A percentile compares a stretch with the other conserved stretches of the same genome.
These are phyloP conservation scores for Trichoderma breve DNA, from an alignment of 2,329 filamentous ascomycete genomes.

Conservation along the genomic window DNA sequence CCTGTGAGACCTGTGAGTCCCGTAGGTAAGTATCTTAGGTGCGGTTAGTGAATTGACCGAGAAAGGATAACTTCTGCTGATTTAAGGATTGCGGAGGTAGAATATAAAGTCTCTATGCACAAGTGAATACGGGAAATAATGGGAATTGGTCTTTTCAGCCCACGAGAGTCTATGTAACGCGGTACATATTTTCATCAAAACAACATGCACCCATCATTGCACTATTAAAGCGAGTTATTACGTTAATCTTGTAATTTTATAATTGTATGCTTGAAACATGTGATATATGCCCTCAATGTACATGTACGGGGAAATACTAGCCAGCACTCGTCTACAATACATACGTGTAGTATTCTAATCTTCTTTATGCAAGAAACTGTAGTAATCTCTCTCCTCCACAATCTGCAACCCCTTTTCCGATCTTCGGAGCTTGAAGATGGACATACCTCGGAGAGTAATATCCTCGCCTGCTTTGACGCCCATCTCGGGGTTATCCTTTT, in stretches of 20 bases:
- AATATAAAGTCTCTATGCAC: not conserved
- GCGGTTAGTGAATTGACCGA: not conserved
- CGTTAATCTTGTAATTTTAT: too few species aligned
- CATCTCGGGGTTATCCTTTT: constrained; percentile 3
- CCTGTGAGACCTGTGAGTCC: not conserved
- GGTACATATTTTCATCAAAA: not conserved
- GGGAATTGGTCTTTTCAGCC: not conserved
- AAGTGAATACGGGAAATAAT: not conserved
- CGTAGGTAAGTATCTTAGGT: not conserved
- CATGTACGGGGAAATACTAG: too few species aligned
- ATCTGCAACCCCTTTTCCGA: constrained; percentile 3
- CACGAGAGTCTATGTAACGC: not conserved
- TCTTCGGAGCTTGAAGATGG: not conserved
- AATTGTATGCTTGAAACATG: too few species aligned
- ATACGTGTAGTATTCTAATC: not conserved
- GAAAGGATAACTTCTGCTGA: not conserved
- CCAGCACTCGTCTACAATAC: not conserved
- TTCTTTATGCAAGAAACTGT: not conserved
- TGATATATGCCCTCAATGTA: too few species aligned
- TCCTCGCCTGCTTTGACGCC: constrained; percentile 1
- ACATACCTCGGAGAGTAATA: not conserved
- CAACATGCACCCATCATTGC: not conserved
- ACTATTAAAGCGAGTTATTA: not conserved
- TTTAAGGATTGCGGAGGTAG: not conserved
- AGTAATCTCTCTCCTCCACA: constrained; percentile 1